A percentile compares a stretch with the other conserved stretches of the same genome.
phyloP scores from a whole-genome alignment of 306 rosid species.

The Corylus americana region DNA sequence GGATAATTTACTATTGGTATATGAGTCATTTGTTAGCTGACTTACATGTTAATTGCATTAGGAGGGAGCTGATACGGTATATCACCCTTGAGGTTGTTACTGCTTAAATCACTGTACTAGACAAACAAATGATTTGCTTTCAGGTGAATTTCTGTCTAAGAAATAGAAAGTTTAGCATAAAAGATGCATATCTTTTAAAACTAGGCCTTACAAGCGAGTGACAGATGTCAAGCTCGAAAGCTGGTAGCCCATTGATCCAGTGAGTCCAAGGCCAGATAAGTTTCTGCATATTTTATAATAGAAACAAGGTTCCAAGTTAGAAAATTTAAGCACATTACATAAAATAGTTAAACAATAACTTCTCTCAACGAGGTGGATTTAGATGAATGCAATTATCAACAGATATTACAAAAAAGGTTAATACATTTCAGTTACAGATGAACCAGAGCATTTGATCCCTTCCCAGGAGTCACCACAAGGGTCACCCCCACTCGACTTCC shows the following conservation, averaged over 20 bases:
- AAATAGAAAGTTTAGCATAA: background rate
- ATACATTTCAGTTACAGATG: constrained; percentile 90
- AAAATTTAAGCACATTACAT: background rate
- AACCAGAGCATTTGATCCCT: constrained; percentile 75
- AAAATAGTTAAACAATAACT: background rate
- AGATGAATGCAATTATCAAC: background rate
- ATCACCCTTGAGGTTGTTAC: constrained; percentile 72
- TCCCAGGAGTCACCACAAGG: constrained; percentile 87
- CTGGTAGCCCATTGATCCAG: constrained; percentile 83
- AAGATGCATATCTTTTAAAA: constrained; percentile 15
- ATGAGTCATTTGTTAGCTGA: constrained; percentile 10
- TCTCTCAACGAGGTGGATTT: constrained; percentile 1
- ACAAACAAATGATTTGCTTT: constrained; percentile 52
- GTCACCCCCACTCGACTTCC: constrained; percentile 87
- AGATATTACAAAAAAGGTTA: background rate
- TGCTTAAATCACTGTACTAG: constrained; percentile 95
- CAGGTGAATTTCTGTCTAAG: constrained; percentile 29
- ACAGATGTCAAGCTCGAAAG: constrained; percentile 72
- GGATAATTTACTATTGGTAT: background rate
- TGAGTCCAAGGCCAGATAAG: constrained; percentile 58
- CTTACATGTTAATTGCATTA: constrained; percentile 67
- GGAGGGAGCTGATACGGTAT: constrained; percentile 97
- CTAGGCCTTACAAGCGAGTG: constrained; percentile 70
- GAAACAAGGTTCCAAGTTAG: constrained; percentile 15
- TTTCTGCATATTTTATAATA: constrained; percentile 44